Evolutionary conservation across 2,329 filamentous ascomycete species (phyloP), one percentile per base, ranked within the genome.

Genomic region (Alternaria sp.): DNA sequence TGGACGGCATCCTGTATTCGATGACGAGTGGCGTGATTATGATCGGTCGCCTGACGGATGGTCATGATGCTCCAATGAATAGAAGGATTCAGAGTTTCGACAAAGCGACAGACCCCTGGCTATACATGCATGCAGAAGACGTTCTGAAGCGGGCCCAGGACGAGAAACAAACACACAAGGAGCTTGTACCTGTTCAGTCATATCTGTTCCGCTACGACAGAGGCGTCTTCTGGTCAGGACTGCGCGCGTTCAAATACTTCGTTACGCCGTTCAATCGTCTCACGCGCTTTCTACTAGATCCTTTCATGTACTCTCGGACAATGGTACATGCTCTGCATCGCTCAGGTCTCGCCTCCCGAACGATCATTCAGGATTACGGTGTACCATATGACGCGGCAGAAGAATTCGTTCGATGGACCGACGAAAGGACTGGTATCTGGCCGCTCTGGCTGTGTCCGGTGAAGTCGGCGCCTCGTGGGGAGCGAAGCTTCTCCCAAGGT

Each of bases 1-100:
- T 94, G 3, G 91, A 93, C 63, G 90, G 85, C 2, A 90, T 93
- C 46, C 81, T 89, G n/a, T 92, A 87, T 73, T 84, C 87, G 0
- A 79, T 80, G 14, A 80, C 82, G 18, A 82, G 81, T 6, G 87
- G 87, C 0, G 84, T 91, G 1, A 79, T 92, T 46, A 90, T 90
- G 74, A 83, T 84, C 0, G 91, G 91, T 0, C 82, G 81, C 10
- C 79, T 91, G 15, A 84, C 84, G 1, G 82, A 90, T n/a, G 33
- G 33, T 37, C 33, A 37, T 37, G 33, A 37, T 55, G 73, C 80
- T 0, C 64, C 83, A 0, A 83, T 83, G 0, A 58, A 73, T 6
- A 70, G 66, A 9, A 65, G 58, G 12, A 71, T 75, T 25, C 76
- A 80, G 57, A 72, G 72, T 6, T 91, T 92, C 76, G 86, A 85